A percentile compares a stretch with the other conserved stretches of the same genome.
Evolutionary conservation across 1,284 basidiomycete genomes (phyloP).

Genomic region (Cystobasidium slooffiae): DNA sequence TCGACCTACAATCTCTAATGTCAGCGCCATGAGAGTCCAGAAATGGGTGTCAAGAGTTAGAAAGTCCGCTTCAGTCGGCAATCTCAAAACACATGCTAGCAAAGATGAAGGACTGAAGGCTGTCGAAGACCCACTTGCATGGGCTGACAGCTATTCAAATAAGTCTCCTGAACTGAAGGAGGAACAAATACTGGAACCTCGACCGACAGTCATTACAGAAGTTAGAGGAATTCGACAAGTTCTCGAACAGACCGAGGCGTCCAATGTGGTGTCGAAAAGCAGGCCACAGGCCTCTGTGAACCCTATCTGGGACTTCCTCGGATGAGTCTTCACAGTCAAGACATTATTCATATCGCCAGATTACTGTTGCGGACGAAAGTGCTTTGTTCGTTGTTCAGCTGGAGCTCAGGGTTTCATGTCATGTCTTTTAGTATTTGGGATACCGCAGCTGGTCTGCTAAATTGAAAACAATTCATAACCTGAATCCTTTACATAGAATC

Average conservation of each 20-base stretch:
- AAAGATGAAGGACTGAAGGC: not conserved
- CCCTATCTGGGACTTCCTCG: slow-evolving; percentile 14
- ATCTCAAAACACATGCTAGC: not conserved
- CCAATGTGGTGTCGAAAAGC: no score
- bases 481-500: no score
- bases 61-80: not conserved
- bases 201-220: no score
- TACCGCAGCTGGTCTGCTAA: no score
- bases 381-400: not conserved
- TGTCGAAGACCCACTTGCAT: not conserved
- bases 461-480: no score
- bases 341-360: not conserved
- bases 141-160: not conserved
- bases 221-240: no score
- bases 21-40: slow-evolving; percentile 4
- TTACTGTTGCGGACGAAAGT: not conserved
- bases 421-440: no score
- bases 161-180: no score
- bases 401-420: not conserved
- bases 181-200: not conserved
- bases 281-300: not conserved
- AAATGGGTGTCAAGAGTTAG: slow-evolving; percentile 10
- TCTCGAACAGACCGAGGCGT: no score
- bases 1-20: not conserved
- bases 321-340: not conserved